phyloP scores from a whole-genome alignment of 1,284 basidiomycete species.

The Ganoderma sinense region DNA sequence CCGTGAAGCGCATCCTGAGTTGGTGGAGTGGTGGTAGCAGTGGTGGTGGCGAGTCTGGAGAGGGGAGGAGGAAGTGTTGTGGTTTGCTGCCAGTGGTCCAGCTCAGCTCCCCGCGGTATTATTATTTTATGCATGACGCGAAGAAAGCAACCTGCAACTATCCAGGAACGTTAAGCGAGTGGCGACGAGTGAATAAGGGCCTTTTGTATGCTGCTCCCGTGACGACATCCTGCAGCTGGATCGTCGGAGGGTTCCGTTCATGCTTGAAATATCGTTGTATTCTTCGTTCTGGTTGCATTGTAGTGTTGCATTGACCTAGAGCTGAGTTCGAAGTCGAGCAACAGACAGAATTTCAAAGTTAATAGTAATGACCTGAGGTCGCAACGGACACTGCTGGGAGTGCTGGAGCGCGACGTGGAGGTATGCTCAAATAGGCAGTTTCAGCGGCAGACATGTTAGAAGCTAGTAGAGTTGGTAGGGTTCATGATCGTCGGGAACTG shows the following conservation, averaged over 20 bases:
- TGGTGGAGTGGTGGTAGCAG: not conserved
- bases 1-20: not conserved
- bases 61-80: not conserved
- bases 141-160: slow-evolving; percentile 21
- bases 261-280: not conserved
- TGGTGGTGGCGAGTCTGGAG: not conserved
- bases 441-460: too few relatives aligned
- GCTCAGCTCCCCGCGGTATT: not conserved
- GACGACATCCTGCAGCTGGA: not conserved
- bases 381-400: too few relatives aligned
- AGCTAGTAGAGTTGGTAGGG: too few relatives aligned
- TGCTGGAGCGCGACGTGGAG: too few relatives aligned
- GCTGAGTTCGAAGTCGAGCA: too few relatives aligned
- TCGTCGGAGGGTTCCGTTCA: not conserved
- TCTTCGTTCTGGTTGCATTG: not conserved
- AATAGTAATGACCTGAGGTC: too few relatives aligned
- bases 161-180: not conserved
- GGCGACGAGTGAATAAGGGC: not conserved
- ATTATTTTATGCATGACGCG: not conserved
- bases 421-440: too few relatives aligned
- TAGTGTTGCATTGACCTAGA: not conserved
- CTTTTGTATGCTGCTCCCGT: not conserved
- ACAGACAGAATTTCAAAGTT: too few relatives aligned
- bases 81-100: not conserved
- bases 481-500: too few relatives aligned